These are phyloP conservation scores for Phaeophleospora eucalypticola DNA, from an alignment of 2,329 filamentous ascomycete genomes.

Conservation along the genomic window DNA sequence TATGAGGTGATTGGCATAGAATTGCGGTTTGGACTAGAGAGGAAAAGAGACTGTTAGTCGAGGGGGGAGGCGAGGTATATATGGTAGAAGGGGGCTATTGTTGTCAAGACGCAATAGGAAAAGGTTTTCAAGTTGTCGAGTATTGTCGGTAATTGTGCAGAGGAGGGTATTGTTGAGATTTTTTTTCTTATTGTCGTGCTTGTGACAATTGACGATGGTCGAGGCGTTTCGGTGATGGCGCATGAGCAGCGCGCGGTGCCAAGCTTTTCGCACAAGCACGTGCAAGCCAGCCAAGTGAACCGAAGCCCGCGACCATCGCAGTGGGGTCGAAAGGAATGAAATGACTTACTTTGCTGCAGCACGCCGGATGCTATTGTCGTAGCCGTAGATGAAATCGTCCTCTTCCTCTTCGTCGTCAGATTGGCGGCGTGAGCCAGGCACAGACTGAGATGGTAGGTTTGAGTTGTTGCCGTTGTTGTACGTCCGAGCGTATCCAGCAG, in stretches of 20 bases:
- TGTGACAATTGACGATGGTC: background rate
- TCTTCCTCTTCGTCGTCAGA: conserved; percentile 85
- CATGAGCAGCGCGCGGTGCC: background rate
- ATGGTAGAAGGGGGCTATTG: conserved; percentile 12
- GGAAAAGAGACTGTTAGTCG: conserved; percentile 20
- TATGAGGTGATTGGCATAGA: conserved; percentile 84
- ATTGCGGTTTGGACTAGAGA: conserved; percentile 72
- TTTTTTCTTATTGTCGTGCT: conserved; percentile 10
- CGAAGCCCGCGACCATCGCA: background rate
- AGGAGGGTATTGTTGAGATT: too few species aligned
- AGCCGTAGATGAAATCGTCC: conserved; percentile 53
- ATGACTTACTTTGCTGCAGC: conserved; percentile 79
- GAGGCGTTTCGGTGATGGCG: background rate
- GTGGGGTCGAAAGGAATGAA: conserved; percentile 5
- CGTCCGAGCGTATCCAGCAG: conserved; percentile 54
- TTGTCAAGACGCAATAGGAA: conserved; percentile 11
- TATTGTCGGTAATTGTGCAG: conserved; percentile 3
- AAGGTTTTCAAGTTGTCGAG: conserved; percentile 6
- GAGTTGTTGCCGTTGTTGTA: conserved; percentile 55
- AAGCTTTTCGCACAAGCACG: background rate
- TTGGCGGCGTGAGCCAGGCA: conserved; percentile 81
- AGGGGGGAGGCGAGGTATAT: conserved; percentile 6
- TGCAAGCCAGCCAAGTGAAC: background rate
- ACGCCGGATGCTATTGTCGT: conserved; percentile 65
- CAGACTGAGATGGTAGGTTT: conserved; percentile 73